Evolutionary conservation across 2,329 filamentous ascomycete genomes (phyloP).

Genomic region (Leptoxyphium fumago): DNA sequence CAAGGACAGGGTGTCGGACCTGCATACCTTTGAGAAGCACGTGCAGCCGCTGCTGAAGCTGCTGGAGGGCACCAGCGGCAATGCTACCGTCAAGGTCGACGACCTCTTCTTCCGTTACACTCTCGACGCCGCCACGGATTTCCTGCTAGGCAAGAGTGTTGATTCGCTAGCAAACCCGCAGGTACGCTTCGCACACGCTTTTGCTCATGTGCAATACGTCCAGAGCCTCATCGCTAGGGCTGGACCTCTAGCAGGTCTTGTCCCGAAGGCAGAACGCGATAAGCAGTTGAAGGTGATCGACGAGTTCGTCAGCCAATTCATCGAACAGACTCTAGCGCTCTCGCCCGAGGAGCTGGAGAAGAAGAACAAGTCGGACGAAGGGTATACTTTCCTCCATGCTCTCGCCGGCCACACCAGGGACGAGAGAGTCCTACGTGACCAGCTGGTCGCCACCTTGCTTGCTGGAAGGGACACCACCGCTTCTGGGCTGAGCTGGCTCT

Average conservation of each 20-base stretch:
- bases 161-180: slow-evolving; percentile 42
- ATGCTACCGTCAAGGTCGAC: slow-evolving; percentile 51
- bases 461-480: slow-evolving; percentile 84
- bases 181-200: slow-evolving; percentile 64
- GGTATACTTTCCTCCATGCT: slow-evolving; percentile 76
- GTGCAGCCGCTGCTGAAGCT: slow-evolving; percentile 57
- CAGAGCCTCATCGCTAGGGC: slow-evolving; percentile 53
- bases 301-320: slow-evolving; percentile 61
- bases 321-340: slow-evolving; percentile 57
- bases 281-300: slow-evolving; percentile 54
- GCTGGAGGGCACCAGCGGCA: slow-evolving; percentile 28
- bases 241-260: slow-evolving; percentile 45
- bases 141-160: slow-evolving; percentile 65
- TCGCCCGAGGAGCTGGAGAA: slow-evolving; percentile 56
- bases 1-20: slow-evolving; percentile 66
- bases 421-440: slow-evolving; percentile 59
- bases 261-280: slow-evolving; percentile 53
- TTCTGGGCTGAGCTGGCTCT: slow-evolving; percentile 60
- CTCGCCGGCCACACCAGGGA: slow-evolving; percentile 65
- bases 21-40: slow-evolving; percentile 69
- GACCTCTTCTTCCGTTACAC: slow-evolving; percentile 76
- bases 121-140: slow-evolving; percentile 74
- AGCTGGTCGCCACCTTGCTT: slow-evolving; percentile 67
- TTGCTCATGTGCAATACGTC: slow-evolving; percentile 61
- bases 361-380: slow-evolving; percentile 55